These are phyloP conservation scores for Hericium erinaceus DNA, from an alignment of 768 basidiomycete genomes.

Conservation along the genomic window DNA sequence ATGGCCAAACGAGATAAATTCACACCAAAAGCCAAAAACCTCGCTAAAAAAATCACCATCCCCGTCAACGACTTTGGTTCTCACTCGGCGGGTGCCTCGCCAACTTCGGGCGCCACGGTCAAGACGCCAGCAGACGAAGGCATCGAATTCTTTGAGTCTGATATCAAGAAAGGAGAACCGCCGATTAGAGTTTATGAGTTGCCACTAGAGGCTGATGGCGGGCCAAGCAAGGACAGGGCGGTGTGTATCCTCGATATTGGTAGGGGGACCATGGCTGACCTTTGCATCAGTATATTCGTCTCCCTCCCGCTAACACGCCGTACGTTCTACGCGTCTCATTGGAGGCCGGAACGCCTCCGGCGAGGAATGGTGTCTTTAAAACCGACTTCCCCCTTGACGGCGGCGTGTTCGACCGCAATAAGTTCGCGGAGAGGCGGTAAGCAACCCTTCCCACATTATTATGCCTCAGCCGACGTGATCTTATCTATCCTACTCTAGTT, in stretches of 20 bases:
- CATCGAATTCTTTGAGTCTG: slow-evolving; percentile 75
- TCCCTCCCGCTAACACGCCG: slow-evolving; percentile 83
- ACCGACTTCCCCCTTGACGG: slow-evolving; percentile 97
- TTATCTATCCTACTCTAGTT: slow-evolving; percentile 30
- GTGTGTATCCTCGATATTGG: slow-evolving; percentile 35
- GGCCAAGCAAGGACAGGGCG: slow-evolving; percentile 75
- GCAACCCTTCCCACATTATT: slow-evolving; percentile 20
- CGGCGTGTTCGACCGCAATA: slow-evolving; percentile 69
- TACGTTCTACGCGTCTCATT: slow-evolving; percentile 89
- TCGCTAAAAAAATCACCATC: no score
- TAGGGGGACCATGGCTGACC: background rate
- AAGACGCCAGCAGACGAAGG: slow-evolving; percentile 92
- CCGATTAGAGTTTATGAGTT: slow-evolving; percentile 84
- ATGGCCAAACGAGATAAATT: background rate
- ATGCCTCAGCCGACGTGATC: background rate
- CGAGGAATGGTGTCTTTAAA: slow-evolving; percentile 85
- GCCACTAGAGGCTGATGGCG: slow-evolving; percentile 80
- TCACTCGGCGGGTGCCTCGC: background rate
- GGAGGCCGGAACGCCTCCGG: slow-evolving; percentile 86
- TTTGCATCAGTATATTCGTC: slow-evolving; percentile 73
- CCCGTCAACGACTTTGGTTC: background rate
- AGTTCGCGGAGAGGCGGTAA: slow-evolving; percentile 68
- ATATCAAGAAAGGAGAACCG: slow-evolving; percentile 38
- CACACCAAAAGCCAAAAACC: background rate
- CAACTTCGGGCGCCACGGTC: slow-evolving; percentile 37